Conservation (phyloP, 2,329 filamentous ascomycete species). For the Fusarium hostae region DNA sequence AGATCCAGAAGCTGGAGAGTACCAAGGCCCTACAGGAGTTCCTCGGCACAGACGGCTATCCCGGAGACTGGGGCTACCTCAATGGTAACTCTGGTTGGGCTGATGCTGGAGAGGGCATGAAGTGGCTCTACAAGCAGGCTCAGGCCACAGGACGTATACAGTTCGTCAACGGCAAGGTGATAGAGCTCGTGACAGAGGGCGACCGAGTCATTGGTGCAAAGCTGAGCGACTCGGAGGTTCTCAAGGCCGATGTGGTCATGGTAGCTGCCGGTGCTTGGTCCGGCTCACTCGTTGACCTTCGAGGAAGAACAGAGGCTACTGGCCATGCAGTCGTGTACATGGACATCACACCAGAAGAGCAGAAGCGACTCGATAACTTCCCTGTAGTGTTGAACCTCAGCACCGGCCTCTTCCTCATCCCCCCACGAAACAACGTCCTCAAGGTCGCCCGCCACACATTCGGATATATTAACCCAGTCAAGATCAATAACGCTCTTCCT, state of each 20-base stretch:
- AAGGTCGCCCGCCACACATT: slow-evolving; percentile 77
- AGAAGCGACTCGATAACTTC: slow-evolving; percentile 69
- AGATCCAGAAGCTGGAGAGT: slow-evolving; percentile 59
- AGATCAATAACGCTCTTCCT: slow-evolving; percentile 50
- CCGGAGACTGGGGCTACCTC: slow-evolving; percentile 76
- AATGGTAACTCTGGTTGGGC: slow-evolving; percentile 84
- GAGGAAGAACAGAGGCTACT: slow-evolving; percentile 80
- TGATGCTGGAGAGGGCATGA: slow-evolving; percentile 77
- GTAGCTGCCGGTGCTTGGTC: slow-evolving; percentile 92
- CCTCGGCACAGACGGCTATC: slow-evolving; percentile 61
- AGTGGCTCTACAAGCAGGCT: slow-evolving; percentile 67
- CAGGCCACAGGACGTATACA: slow-evolving; percentile 64
- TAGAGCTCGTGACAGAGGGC: slow-evolving; percentile 54
- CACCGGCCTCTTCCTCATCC: slow-evolving; percentile 79
- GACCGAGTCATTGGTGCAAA: slow-evolving; percentile 65
- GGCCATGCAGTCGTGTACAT: slow-evolving; percentile 86
- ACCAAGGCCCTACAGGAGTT: slow-evolving; percentile 56
- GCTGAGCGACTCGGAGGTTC: slow-evolving; percentile 49
- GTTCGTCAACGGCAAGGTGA: slow-evolving; percentile 64
- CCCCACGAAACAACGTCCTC: slow-evolving; percentile 69
- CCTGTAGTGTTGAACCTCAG: slow-evolving; percentile 80
- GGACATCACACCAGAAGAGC: slow-evolving; percentile 76
- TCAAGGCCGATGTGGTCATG: slow-evolving; percentile 76
- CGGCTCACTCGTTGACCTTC: slow-evolving; percentile 78
- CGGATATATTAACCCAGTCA: slow-evolving; percentile 70